Base-by-base conservation (phyloP, 2,329 filamentous ascomycete genomes). In the Phaeophleospora eucalypticola region DNA sequence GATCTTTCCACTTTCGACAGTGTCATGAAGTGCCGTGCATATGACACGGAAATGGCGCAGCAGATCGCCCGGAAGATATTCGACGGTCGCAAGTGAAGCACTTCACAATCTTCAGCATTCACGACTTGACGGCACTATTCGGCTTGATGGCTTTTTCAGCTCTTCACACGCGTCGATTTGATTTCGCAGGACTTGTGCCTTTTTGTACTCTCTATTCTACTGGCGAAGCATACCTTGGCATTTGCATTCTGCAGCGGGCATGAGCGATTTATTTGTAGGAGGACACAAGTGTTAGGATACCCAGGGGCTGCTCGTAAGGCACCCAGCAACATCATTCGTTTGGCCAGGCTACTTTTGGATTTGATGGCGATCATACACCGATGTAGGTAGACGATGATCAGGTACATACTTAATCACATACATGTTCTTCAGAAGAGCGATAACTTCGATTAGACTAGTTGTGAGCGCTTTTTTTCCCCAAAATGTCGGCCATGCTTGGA, bases 51-150 rank as follows among this genome's bases (percentile, higher is more conserved):
- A 8, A 50, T 46, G n/a, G 52, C 52, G n/a, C 44, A 52, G 16
- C 42, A 48, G 4, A 52, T 57, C n/a, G 49, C 54, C 9, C 41
- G 45, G 24, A 56, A 51, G 35, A 41, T 57, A 21, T 56, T 57
- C 39, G 47, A 48, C 14, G 27, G 21, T 14, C 52, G 35, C 39
- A 45, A 50, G 39, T 54, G 46, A 52, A 17, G 4, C 4, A 10
- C 8, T 9, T 16, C n/a, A 10, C 36, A 4, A 17, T 10, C 12
- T 16, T 7, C 6, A 37, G 4, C 10, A 37, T 17, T 4, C 15
- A 19, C 34, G 16, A 37, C 36, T 17, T 19, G 16, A 8, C 36
- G 8, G 19, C 36, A 3, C 8, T 37, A 18, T 37, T 19, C 6
- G 12, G 16, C 15, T 6, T 36, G 15, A 8, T 36, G 7, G 12